Evolutionary conservation across 2,329 filamentous ascomycete genomes (phyloP).

Genomic region (Xylariaceae sp.): DNA sequence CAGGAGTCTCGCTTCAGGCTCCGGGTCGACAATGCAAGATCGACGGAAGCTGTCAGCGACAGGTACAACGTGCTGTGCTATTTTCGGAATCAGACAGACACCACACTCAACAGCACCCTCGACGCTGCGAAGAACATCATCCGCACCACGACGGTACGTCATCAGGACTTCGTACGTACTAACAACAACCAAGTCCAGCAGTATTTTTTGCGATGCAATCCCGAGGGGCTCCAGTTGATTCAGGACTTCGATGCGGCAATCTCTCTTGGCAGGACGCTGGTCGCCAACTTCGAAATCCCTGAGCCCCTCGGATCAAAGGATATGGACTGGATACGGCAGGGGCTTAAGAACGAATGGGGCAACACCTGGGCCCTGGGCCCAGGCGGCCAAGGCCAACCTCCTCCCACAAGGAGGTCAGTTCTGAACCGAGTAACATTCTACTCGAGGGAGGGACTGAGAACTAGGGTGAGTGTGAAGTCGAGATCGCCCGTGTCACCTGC

Average conservation of each 20-base stretch:
- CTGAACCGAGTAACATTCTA: background rate
- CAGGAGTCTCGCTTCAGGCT: background rate
- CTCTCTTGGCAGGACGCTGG: background rate
- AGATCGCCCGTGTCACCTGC: background rate
- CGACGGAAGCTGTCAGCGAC: background rate
- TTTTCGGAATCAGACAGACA: background rate
- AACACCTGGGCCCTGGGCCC: background rate
- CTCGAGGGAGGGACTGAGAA: background rate
- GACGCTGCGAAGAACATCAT: too few species aligned
- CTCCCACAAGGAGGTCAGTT: background rate
- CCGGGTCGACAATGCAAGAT: background rate
- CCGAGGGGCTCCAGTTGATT: background rate
- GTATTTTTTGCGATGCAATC: background rate
- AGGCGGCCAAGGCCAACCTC: background rate
- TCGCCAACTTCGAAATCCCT: slow-evolving; percentile 1
- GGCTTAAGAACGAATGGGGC: background rate
- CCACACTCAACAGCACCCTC: background rate
- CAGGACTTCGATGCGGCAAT: background rate
- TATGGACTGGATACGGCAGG: background rate
- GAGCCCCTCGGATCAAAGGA: background rate
- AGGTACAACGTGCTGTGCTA: background rate
- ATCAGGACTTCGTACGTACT: background rate
- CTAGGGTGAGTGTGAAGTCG: slow-evolving; percentile 5
- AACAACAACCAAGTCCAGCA: background rate
- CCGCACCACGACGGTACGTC: too few species aligned